These are phyloP conservation scores for Terfezia boudieri DNA, from an alignment of 495 filamentous ascomycete genomes.

Conservation along the genomic window DNA sequence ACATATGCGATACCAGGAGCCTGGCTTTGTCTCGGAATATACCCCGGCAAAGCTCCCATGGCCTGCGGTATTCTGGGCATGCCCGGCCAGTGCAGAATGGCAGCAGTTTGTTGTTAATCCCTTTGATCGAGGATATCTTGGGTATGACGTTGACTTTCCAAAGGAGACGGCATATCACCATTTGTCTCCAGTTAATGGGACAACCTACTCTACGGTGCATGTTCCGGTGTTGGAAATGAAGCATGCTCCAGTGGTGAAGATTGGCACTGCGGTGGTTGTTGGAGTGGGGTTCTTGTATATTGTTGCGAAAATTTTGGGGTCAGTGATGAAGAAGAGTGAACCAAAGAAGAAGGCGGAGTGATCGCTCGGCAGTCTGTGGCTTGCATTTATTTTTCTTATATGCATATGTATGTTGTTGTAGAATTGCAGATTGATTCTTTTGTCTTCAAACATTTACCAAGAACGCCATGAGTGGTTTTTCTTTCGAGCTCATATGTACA, in stretches of 20 bases:
- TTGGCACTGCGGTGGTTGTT: background rate
- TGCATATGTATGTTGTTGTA: too few species aligned
- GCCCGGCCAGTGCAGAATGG: slow-evolving; percentile 40
- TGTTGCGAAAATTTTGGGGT: background rate
- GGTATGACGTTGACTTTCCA: slow-evolving; percentile 71
- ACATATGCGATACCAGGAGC: slow-evolving; percentile 64
- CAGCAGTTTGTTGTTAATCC: slow-evolving; percentile 56
- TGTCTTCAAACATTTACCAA: too few species aligned
- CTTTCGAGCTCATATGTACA: too few species aligned
- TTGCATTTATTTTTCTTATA: too few species aligned
- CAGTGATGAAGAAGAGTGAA: too few species aligned
- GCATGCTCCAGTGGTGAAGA: background rate
- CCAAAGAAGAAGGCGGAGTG: too few species aligned
- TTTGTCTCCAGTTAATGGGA: slow-evolving; percentile 30
- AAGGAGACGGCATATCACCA: slow-evolving; percentile 72
- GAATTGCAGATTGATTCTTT: too few species aligned
- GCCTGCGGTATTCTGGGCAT: slow-evolving; percentile 88
- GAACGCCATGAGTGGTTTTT: too few species aligned
- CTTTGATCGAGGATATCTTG: slow-evolving; percentile 63
- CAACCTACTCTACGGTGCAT: background rate
- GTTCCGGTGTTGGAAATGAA: background rate
- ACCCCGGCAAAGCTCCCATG: slow-evolving; percentile 37
- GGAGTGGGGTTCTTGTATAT: background rate
- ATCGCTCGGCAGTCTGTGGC: too few species aligned
- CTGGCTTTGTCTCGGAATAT: slow-evolving; percentile 24